Conservation (phyloP, 495 filamentous ascomycete genomes). For the Neurospora sp. region DNA sequence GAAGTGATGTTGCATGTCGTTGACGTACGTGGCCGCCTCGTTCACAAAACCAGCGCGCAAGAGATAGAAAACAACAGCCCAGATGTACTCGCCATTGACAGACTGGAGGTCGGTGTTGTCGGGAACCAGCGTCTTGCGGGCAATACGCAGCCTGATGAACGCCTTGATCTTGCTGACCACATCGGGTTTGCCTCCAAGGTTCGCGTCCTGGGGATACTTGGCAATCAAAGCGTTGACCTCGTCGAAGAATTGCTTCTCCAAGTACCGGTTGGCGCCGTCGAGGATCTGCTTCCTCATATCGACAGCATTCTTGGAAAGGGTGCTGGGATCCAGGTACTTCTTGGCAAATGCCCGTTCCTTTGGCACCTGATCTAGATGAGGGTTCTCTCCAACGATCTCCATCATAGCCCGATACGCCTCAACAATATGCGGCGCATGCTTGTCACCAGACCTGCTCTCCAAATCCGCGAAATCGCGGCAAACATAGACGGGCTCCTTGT, state of each 20-base stretch:
- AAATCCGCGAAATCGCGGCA: slow-evolving; percentile 62
- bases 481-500: slow-evolving; percentile 53
- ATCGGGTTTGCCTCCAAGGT: slow-evolving; percentile 79
- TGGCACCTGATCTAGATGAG: slow-evolving; percentile 44
- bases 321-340: slow-evolving; percentile 61
- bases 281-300: slow-evolving; percentile 64
- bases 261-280: slow-evolving; percentile 59
- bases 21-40: slow-evolving; percentile 81
- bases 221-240: slow-evolving; percentile 64
- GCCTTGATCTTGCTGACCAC: slow-evolving; percentile 83
- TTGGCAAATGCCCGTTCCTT: slow-evolving; percentile 67
- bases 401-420: slow-evolving; percentile 72
- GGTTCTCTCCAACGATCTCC: slow-evolving; percentile 58
- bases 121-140: slow-evolving; percentile 66
- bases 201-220: slow-evolving; percentile 80
- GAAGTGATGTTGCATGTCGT: slow-evolving; percentile 64
- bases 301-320: slow-evolving; percentile 48
- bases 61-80: slow-evolving; percentile 91
- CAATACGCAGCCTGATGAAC: slow-evolving; percentile 68
- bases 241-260: slow-evolving; percentile 64
- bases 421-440: slow-evolving; percentile 55
- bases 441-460: slow-evolving; percentile 54
- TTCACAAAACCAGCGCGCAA: slow-evolving; percentile 71
- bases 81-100: slow-evolving; percentile 73
- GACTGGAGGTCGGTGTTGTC: slow-evolving; percentile 65